These are phyloP conservation scores for Dothiorella sarmentorum DNA, from an alignment of 2,329 filamentous ascomycete genomes.

Conservation along the genomic window DNA sequence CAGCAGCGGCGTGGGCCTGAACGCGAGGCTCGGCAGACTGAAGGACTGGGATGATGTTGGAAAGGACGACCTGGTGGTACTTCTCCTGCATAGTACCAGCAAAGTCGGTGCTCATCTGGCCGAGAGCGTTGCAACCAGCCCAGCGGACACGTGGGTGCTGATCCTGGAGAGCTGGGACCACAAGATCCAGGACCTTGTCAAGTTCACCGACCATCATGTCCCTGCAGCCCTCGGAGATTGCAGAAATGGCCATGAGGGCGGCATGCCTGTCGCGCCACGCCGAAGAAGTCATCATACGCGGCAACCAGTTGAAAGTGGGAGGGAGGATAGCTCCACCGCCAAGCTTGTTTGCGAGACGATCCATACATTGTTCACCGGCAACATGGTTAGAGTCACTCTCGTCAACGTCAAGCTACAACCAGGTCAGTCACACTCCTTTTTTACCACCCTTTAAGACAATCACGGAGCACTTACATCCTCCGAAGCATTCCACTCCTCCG, in stretches of 20 bases:
- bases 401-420: slow-evolving; percentile 73
- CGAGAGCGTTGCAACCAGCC: slow-evolving; percentile 97
- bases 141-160: slow-evolving; percentile 91
- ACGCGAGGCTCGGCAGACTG: slow-evolving; percentile 85
- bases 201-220: slow-evolving; percentile 95
- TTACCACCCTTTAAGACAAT: not conserved
- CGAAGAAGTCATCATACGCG: slow-evolving; percentile 93
- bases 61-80: slow-evolving; percentile 82
- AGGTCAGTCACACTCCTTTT: slow-evolving; percentile 29
- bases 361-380: slow-evolving; percentile 97
- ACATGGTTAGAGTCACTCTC: slow-evolving; percentile 98
- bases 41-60: slow-evolving; percentile 87
- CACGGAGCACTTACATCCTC: slow-evolving; percentile 67
- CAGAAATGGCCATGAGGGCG: slow-evolving; percentile 96
- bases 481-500: slow-evolving; percentile 84
- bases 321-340: slow-evolving; percentile 89
- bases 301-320: slow-evolving; percentile 94
- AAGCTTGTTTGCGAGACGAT: slow-evolving; percentile 92
- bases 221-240: slow-evolving; percentile 94
- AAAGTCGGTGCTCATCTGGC: slow-evolving; percentile 99
- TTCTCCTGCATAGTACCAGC: slow-evolving; percentile 97
- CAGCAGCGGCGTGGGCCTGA: slow-evolving; percentile 95
- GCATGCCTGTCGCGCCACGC: slow-evolving; percentile 95
- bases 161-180: slow-evolving; percentile 88
- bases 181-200: slow-evolving; percentile 87